Conservation (phyloP, 495 filamentous ascomycete species). For the Trichocladium uniseriatum region DNA sequence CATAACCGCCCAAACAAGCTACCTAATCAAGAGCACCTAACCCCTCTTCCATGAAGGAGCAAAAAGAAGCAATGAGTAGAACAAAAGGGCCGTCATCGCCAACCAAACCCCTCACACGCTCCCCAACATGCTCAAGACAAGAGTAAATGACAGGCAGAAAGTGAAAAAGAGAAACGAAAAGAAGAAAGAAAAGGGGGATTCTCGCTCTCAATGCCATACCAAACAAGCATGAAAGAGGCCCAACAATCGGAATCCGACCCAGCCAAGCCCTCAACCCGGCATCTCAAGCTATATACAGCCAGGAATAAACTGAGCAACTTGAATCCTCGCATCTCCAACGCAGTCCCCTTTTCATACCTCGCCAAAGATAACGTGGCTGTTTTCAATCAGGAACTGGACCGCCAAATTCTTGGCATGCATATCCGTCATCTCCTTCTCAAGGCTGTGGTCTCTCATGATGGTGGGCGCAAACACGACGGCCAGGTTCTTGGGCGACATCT, state of each 20-base stretch:
- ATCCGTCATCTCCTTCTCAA: slow-evolving; percentile 92
- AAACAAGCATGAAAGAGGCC: neutral
- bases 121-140: neutral
- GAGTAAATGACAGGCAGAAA: neutral
- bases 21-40: too few relatives aligned
- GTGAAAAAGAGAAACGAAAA: neutral
- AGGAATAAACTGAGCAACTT: too few relatives aligned
- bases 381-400: slow-evolving; percentile 82
- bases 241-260: neutral
- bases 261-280: neutral
- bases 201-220: neutral
- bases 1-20: too few relatives aligned
- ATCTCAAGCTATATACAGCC: neutral
- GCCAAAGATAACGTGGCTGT: slow-evolving; percentile 68
- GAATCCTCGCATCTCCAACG: too few relatives aligned
- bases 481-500: slow-evolving; percentile 90
- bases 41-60: too few relatives aligned
- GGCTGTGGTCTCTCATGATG: slow-evolving; percentile 79
- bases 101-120: neutral
- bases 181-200: neutral
- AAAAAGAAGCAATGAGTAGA: too few relatives aligned
- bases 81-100: too few relatives aligned
- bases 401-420: slow-evolving; percentile 86
- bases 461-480: slow-evolving; percentile 98
- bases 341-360: slow-evolving; percentile 24